phyloP scores from a whole-genome alignment of 495 filamentous ascomycete species.

The Opeltia flavorubescens region DNA sequence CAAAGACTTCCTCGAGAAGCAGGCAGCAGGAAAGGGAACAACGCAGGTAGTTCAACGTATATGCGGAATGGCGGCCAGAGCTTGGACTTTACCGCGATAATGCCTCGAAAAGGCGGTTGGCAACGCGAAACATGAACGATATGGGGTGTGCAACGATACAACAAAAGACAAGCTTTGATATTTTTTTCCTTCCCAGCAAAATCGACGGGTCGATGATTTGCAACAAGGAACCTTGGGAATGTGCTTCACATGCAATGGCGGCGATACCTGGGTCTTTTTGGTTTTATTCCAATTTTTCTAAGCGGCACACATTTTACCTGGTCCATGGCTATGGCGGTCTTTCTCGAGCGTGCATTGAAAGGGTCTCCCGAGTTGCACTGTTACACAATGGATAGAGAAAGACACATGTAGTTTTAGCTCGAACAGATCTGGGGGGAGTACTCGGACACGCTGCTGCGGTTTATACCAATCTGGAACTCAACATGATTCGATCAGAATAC shows the following conservation, averaged over 20 bases:
- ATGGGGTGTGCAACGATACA: neutral
- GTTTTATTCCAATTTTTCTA: too few relatives aligned
- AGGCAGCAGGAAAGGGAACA: slow-evolving; percentile 55
- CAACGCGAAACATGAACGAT: neutral
- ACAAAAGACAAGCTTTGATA: neutral
- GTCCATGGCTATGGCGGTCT: too few relatives aligned
- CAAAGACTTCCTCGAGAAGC: slow-evolving; percentile 64
- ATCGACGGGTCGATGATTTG: neutral
- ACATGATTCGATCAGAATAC: too few relatives aligned
- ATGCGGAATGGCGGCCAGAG: slow-evolving; percentile 52
- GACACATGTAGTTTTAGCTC: neutral
- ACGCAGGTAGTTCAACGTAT: slow-evolving; percentile 70
- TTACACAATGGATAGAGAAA: neutral
- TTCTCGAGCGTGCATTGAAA: too few relatives aligned
- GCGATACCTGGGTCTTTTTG: neutral
- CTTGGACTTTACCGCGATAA: slow-evolving; percentile 36
- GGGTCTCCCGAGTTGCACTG: neutral
- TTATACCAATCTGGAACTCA: too few relatives aligned
- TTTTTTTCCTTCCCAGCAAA: neutral
- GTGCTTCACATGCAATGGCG: neutral
- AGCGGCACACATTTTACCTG: too few relatives aligned
- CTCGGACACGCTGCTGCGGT: too few relatives aligned
- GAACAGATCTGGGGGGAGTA: too few relatives aligned
- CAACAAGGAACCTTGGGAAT: neutral
- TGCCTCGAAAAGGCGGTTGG: neutral